These are phyloP conservation scores for Wickerhamomyces chambardii DNA, from an alignment of 805 yeast species.

Conservation along the genomic window DNA sequence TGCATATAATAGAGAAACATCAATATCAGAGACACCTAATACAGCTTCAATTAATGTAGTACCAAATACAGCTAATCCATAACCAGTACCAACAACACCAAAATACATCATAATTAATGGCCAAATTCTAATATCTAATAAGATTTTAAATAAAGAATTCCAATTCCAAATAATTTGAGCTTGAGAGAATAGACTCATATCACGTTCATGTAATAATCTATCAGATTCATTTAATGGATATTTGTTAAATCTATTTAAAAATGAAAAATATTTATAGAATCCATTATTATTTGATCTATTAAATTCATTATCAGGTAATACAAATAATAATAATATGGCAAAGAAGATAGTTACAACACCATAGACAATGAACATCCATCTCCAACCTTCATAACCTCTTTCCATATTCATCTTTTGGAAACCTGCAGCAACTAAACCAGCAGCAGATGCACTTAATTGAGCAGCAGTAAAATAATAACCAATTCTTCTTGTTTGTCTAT, in stretches of 20 bases:
- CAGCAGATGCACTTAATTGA: slow-evolving; percentile 83
- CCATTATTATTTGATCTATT: slow-evolving; percentile 7
- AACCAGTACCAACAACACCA: slow-evolving; percentile 90
- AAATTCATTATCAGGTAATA: slow-evolving; percentile 62
- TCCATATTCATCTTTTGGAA: slow-evolving; percentile 74
- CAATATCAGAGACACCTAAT: slow-evolving; percentile 51
- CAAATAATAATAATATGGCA: slow-evolving; percentile 63
- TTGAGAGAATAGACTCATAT: slow-evolving; percentile 45
- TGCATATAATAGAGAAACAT: slow-evolving; percentile 70
- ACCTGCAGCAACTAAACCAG: slow-evolving; percentile 82
- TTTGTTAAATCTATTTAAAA: slow-evolving; percentile 12
- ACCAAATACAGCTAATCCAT: slow-evolving; percentile 78
- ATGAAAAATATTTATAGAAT: slow-evolving; percentile 4
- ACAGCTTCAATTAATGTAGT: slow-evolving; percentile 63
- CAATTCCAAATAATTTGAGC: slow-evolving; percentile 41
- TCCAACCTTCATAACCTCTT: slow-evolving; percentile 73
- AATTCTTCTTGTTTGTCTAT: slow-evolving; percentile 66
- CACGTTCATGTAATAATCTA: slow-evolving; percentile 43
- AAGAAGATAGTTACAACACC: slow-evolving; percentile 59
- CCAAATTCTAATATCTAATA: slow-evolving; percentile 64
- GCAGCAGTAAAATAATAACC: slow-evolving; percentile 92
- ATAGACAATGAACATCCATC: slow-evolving; percentile 76
- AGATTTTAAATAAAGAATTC: slow-evolving; percentile 43
- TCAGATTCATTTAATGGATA: slow-evolving; percentile 49
- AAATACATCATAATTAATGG: slow-evolving; percentile 82